Evolutionary conservation across 2,329 filamentous ascomycete genomes (phyloP).

Genomic region (Graphilbum fragrans): DNA sequence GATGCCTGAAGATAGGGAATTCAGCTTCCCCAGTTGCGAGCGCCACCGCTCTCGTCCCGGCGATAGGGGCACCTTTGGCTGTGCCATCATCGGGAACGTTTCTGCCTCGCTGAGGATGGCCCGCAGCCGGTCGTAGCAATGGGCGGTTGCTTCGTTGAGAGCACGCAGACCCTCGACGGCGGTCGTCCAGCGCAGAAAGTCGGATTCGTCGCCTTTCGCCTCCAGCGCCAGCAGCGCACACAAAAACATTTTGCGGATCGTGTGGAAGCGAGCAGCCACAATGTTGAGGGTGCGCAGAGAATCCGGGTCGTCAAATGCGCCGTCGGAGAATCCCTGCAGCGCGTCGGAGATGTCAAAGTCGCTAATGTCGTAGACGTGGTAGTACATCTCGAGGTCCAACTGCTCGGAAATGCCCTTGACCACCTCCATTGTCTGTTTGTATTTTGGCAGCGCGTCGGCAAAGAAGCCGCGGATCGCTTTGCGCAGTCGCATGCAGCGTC

Average conservation of each 20-base stretch:
- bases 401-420: slow-evolving; percentile 66
- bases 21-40: slow-evolving; percentile 77
- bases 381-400: slow-evolving; percentile 79
- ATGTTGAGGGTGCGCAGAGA: slow-evolving; percentile 73
- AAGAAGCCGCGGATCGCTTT: slow-evolving; percentile 62
- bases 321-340: slow-evolving; percentile 46
- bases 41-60: slow-evolving; percentile 76
- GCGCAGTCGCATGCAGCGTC: slow-evolving; percentile 71
- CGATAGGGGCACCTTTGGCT: slow-evolving; percentile 48
- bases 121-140: slow-evolving; percentile 54
- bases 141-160: slow-evolving; percentile 48
- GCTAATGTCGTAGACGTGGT: slow-evolving; percentile 77
- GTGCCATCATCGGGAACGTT: slow-evolving; percentile 40
- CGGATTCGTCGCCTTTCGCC: slow-evolving; percentile 63
- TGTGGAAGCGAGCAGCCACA: slow-evolving; percentile 67
- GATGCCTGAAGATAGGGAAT: slow-evolving; percentile 79
- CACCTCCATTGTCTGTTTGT: slow-evolving; percentile 55
- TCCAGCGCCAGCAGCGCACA: slow-evolving; percentile 84
- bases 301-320: slow-evolving; percentile 63
- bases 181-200: slow-evolving; percentile 67
- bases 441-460: slow-evolving; percentile 56
- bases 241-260: slow-evolving; percentile 71
- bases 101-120: slow-evolving; percentile 68
- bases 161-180: slow-evolving; percentile 63
- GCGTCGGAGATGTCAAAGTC: slow-evolving; percentile 61